Evolutionary conservation across 2,329 filamentous ascomycete genomes (phyloP), one percentile per base, ranked within the genome.

Genomic region (Colletotrichum endophyticum): DNA sequence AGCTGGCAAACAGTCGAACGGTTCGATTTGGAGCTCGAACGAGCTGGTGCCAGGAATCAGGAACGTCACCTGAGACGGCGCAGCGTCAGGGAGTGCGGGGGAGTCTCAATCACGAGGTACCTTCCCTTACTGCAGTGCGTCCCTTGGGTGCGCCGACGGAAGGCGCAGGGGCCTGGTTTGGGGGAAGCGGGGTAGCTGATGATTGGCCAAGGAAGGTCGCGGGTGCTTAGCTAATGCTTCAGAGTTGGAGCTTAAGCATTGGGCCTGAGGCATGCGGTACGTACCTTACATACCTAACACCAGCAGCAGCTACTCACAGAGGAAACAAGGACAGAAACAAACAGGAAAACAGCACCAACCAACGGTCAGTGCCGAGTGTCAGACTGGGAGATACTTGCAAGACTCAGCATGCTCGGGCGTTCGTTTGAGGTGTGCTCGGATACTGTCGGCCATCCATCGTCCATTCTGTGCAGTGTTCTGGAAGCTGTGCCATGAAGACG

Each of bases 41-140:
- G 64, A 56, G 30, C 49, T 57, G 66, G 22, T 30, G 49, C 30
- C 32, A 56, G 66, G 27, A 71, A 56, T 39, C 57, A n/a, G 68
- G 62, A 71, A 74, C 28, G 63, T 76, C 64, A 76, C 66, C 74
- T 76, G 74, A 76, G 74, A 76, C 71, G 71, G 59, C n/a, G 71
- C 59, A 76, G 71, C 36, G 74, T 76, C 74, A 74, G 70, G 74
- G 66, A 57, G 71, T 74, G 74, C 74, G 74, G 74, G 74, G 74
- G 34, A 74, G 25, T 76, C 74, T 66, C 74, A 59, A 76, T 76
- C 74, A 76, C 74, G 70, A 76, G 71, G 64, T 34, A 34, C 66
- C 53, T 16, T 15, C 25, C 53, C 53, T 57, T 27, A 30, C 27
- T 62, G 25, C 57, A 49, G 39, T 11, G 0, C 39, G 39, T n/a